Evolutionary conservation across 129 eudicot species (phyloP).

Genomic region (Lactuca saligna): DNA sequence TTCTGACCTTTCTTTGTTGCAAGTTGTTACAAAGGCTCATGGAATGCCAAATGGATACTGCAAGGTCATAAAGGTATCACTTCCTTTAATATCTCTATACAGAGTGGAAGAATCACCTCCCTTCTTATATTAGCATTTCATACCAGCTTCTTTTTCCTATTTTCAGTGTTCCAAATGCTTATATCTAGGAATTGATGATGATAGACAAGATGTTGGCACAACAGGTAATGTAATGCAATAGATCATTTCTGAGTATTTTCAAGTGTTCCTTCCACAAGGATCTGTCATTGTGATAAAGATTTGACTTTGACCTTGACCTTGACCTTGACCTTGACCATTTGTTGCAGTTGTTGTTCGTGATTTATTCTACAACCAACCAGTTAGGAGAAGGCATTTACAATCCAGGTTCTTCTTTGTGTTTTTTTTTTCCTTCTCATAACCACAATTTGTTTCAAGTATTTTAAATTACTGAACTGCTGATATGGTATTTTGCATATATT

Average conservation of each 20-base stretch:
- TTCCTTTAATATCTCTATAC: conserved; percentile 8
- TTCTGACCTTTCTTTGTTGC: conserved; percentile 81
- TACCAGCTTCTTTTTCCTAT: neutral
- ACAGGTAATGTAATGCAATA: conserved; percentile 51
- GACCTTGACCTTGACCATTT: neutral
- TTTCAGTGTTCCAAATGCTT: conserved; percentile 80
- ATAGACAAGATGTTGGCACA: conserved; percentile 80
- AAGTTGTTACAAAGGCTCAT: conserved; percentile 77
- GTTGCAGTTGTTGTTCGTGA: conserved; percentile 80
- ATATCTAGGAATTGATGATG: conserved; percentile 77
- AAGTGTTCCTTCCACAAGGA: neutral
- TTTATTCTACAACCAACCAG: conserved; percentile 95
- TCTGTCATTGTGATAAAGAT: conserved; percentile 1
- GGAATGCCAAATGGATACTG: conserved; percentile 97
- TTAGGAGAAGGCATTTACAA: conserved; percentile 72
- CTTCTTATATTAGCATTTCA: neutral
- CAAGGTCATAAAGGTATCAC: conserved; percentile 73
- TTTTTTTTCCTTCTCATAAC: neutral
- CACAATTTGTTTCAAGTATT: conserved; percentile 10
- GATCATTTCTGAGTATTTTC: conserved; percentile 1
- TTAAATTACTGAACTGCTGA: conserved; percentile 12
- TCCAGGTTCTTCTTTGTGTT: conserved; percentile 58
- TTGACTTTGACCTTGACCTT: neutral
- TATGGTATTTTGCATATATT: conserved; percentile 20
- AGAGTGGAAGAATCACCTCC: too few species aligned